These are phyloP conservation scores for Coleophoma cylindrospora DNA, from an alignment of 2,329 filamentous ascomycete species.

Conservation along the genomic window DNA sequence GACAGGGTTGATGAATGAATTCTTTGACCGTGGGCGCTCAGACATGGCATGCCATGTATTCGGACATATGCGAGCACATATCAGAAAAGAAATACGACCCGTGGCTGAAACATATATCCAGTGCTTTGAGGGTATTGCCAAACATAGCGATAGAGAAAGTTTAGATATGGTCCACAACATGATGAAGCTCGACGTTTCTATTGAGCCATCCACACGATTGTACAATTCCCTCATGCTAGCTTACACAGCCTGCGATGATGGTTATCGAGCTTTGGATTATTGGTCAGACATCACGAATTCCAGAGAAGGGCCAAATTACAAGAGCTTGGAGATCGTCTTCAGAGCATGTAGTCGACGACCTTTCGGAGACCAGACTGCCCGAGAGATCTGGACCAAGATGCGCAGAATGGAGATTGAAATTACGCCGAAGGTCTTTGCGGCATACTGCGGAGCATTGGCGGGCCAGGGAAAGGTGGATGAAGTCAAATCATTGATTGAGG, in stretches of 20 bases:
- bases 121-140: conserved; percentile 72
- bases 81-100: conserved; percentile 58
- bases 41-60: conserved; percentile 88
- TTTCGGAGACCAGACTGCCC: conserved; percentile 53
- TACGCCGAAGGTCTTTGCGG: conserved; percentile 66
- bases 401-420: conserved; percentile 73
- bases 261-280: conserved; percentile 65
- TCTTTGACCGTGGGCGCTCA: conserved; percentile 70
- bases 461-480: conserved; percentile 67
- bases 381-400: conserved; percentile 67
- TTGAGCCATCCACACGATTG: conserved; percentile 71
- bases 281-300: conserved; percentile 83
- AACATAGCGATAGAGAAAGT: conserved; percentile 53
- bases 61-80: conserved; percentile 85
- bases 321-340: conserved; percentile 76
- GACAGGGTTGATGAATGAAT: conserved; percentile 71
- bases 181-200: conserved; percentile 82
- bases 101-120: conserved; percentile 69
- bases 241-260: conserved; percentile 65
- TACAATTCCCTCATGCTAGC: conserved; percentile 86
- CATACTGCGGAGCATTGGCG: conserved; percentile 73
- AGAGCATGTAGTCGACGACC: conserved; percentile 65
- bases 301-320: conserved; percentile 80
- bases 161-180: conserved; percentile 83
- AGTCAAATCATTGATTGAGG: conserved; percentile 59